Percentiles rank a stretch among this genome's conserved stretches.
Evolutionary conservation across 345 rosid genomes (phyloP).

Genomic region (Mercurialis annua): DNA sequence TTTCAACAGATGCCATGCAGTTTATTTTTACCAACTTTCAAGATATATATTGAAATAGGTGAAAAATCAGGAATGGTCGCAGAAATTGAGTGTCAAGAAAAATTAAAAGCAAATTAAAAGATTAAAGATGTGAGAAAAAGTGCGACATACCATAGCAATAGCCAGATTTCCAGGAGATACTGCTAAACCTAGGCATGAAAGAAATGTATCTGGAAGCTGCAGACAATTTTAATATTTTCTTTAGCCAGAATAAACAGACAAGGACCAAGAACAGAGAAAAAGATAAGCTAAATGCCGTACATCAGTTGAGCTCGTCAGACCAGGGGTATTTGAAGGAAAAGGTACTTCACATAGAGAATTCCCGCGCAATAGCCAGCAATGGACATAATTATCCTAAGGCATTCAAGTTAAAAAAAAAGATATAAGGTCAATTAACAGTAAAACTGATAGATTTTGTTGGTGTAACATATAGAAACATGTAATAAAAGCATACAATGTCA

Average conservation of each 20-base stretch:
- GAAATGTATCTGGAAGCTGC: conserved; percentile 76
- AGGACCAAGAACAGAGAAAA: conserved; percentile 13
- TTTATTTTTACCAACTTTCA: too few relatives aligned
- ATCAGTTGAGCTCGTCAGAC: conserved; percentile 54
- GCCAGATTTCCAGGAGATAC: conserved; percentile 79
- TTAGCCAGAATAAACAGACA: conserved; percentile 15
- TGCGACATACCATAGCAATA: conserved; percentile 67
- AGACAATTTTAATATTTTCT: conserved; percentile 21
- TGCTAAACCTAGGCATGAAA: conserved; percentile 79
- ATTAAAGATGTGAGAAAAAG: neutral
- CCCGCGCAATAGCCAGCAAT: conserved; percentile 60
- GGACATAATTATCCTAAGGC: conserved; percentile 74
- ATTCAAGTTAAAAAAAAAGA: neutral
- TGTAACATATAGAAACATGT: neutral
- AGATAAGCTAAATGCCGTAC: conserved; percentile 37
- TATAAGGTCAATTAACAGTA: neutral
- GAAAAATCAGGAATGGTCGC: neutral
- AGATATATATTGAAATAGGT: too few relatives aligned
- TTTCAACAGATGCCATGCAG: too few relatives aligned
- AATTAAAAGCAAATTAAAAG: conserved; percentile 15
- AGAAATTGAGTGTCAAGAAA: neutral
- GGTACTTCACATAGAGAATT: conserved; percentile 58
- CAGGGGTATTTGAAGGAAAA: conserved; percentile 60
- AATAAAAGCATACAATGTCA: neutral
- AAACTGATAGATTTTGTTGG: neutral